phyloP scores from a whole-genome alignment of 768 basidiomycete genomes.

The Infundibulicybe gibba region DNA sequence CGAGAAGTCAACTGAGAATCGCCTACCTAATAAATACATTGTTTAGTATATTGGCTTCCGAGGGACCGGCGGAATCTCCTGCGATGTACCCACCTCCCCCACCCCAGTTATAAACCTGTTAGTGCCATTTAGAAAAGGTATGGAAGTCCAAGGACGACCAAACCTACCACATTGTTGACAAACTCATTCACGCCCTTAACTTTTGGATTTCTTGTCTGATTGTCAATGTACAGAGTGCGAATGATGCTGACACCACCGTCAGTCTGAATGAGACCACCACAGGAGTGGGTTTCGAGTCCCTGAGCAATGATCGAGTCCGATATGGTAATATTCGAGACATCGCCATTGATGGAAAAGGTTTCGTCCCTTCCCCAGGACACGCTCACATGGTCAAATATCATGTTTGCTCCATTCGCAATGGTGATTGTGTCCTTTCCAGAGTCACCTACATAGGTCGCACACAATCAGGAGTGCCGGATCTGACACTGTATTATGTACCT shows the following conservation, averaged over 20 bases:
- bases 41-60: conserved; percentile 29
- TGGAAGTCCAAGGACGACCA: not conserved
- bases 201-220: conserved; percentile 31
- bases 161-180: conserved; percentile 30
- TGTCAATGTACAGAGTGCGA: conserved; percentile 31
- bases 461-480: not conserved
- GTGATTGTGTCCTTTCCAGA: conserved; percentile 30
- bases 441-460: conserved; percentile 14
- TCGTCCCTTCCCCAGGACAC: conserved; percentile 32
- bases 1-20: not conserved
- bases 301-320: conserved; percentile 33
- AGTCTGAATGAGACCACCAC: conserved; percentile 32
- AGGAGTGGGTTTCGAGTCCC: conserved; percentile 30
- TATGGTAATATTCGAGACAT: conserved; percentile 31
- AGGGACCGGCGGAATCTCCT: conserved; percentile 28
- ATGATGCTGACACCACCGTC: conserved; percentile 31
- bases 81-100: conserved; percentile 31
- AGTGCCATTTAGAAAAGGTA: too few relatives aligned
- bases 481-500: not conserved
- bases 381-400: conserved; percentile 33
- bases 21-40: conserved; percentile 29
- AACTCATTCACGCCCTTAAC: conserved; percentile 34
- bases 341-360: conserved; percentile 31
- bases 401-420: conserved; percentile 28
- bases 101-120: conserved; percentile 29